Evolutionary conservation across 805 yeast genomes (phyloP).

Genomic region (Hanseniaspora vineae): DNA sequence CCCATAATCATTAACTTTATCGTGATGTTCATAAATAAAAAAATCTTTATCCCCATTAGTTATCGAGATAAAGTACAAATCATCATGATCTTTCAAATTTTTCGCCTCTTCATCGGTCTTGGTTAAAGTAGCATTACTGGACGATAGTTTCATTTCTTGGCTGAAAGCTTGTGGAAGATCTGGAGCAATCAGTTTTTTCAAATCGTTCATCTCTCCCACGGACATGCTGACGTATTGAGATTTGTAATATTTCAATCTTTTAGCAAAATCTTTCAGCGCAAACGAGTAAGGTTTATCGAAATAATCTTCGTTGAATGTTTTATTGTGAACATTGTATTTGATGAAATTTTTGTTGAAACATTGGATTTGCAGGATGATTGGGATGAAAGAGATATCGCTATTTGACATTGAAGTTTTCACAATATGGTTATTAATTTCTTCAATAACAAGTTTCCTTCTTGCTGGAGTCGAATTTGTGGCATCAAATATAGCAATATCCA

Average conservation of each 20-base stretch:
- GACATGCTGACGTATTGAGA: slow-evolving; percentile 20
- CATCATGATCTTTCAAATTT: not conserved
- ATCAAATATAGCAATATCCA: slow-evolving; percentile 46
- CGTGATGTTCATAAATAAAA: not conserved
- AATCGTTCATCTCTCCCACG: slow-evolving; percentile 6
- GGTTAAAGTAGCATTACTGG: no score
- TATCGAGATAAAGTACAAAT: not conserved
- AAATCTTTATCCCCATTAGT: not conserved
- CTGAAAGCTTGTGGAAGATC: not conserved
- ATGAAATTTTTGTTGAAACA: slow-evolving; percentile 40
- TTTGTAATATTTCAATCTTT: slow-evolving; percentile 39
- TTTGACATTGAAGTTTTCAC: slow-evolving; percentile 2
- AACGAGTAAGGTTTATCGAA: slow-evolving; percentile 34
- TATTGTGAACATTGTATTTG: slow-evolving; percentile 49
- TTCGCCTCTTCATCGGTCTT: not conserved
- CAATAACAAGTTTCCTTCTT: slow-evolving; percentile 23
- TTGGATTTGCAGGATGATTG: slow-evolving; percentile 46
- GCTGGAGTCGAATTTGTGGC: slow-evolving; percentile 44
- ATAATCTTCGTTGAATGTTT: slow-evolving; percentile 53
- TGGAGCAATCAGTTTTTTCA: not conserved
- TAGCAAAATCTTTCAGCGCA: slow-evolving; percentile 48
- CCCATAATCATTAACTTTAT: no score
- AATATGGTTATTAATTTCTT: slow-evolving; percentile 14
- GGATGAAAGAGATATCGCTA: slow-evolving; percentile 18
- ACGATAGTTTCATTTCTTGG: not conserved